These are phyloP conservation scores for Phytophthora pistaciae DNA, from an alignment of 352 stramenopile genomes.

Conservation along the genomic window DNA sequence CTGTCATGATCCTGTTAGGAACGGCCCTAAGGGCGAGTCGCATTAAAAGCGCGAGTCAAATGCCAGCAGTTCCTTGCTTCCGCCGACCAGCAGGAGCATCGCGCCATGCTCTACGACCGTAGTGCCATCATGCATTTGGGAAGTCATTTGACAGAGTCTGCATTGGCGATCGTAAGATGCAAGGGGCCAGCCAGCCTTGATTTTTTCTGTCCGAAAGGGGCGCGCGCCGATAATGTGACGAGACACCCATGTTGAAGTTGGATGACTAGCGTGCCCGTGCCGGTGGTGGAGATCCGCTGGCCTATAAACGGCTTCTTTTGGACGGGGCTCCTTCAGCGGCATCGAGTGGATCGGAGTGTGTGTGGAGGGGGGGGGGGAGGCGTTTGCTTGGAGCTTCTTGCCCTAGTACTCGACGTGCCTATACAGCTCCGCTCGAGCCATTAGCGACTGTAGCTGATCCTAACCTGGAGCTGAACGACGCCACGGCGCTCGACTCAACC, in stretches of 20 bases:
- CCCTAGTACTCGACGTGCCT: background rate
- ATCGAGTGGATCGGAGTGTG: background rate
- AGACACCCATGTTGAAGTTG: slow-evolving; percentile 9
- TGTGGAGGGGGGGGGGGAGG: background rate
- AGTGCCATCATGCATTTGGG: background rate
- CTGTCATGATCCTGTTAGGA: no score
- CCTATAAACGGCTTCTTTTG: background rate
- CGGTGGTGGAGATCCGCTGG: slow-evolving; percentile 4
- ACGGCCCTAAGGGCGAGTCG: background rate
- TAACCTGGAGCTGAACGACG: background rate
- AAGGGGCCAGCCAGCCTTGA: background rate
- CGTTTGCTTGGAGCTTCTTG: background rate
- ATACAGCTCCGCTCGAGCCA: background rate
- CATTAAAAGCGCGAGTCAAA: background rate
- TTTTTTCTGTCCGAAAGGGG: slow-evolving; percentile 10
- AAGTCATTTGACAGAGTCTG: background rate
- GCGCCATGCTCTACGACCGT: background rate
- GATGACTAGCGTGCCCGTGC: slow-evolving; percentile 1
- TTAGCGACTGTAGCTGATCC: background rate
- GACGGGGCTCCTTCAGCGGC: background rate
- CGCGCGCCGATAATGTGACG: slow-evolving; percentile 1
- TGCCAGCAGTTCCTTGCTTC: background rate
- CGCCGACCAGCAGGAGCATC: background rate
- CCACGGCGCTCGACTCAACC: background rate
- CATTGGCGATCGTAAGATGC: background rate